Evolutionary conservation across 768 basidiomycete genomes (phyloP), one percentile per base, ranked within the genome.

Genomic region (Leccinum incarnatum): DNA sequence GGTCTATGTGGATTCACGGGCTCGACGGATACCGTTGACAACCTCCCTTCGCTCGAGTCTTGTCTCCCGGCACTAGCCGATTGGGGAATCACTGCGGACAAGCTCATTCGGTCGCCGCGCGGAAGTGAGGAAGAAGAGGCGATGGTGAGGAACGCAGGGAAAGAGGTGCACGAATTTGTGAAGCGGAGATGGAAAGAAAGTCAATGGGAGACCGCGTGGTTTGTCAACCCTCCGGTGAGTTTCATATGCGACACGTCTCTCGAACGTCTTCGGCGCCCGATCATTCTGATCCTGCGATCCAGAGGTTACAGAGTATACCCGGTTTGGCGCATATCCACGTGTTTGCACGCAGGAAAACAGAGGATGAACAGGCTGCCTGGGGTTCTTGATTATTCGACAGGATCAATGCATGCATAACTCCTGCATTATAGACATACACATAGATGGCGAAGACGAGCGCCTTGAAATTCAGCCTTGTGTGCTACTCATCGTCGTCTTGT

Each of bases 191-290:
- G 93, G 93, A 64, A 67, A 17, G 89, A 91, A 66, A 69, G 66
- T 5, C 80, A 82, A n/a, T 95, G 90, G 91, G 93, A 95, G 74
- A 91, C 91, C 0, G 90, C 89, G 2, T 95, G 93, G 93, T 93
- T 93, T 67, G 88, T 92, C 46, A 94, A 94, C 67, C 92, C 92
- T 46, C 89, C 87, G 52, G 92, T 94, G 65, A 69, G 88, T 52
- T 29, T 54, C 14, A 11, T 53, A 19, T 19, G 5, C 4, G 15
- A 5, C 0, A 9, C n/a, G 5, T 23, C 32, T 10, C 11, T 23
- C 14, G 3, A 36, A n/a, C 3, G 8, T 37, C 21, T 46, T 50
- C 9, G 10, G 30, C 14, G 46, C 21, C 15, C 15, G 10, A 37
- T 52, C 17, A 51, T 42, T 23, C 37, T 56, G 21, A 17, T 27